These are phyloP conservation scores for Alternaria conjuncta DNA, from an alignment of 2,329 filamentous ascomycete genomes.

Conservation along the genomic window DNA sequence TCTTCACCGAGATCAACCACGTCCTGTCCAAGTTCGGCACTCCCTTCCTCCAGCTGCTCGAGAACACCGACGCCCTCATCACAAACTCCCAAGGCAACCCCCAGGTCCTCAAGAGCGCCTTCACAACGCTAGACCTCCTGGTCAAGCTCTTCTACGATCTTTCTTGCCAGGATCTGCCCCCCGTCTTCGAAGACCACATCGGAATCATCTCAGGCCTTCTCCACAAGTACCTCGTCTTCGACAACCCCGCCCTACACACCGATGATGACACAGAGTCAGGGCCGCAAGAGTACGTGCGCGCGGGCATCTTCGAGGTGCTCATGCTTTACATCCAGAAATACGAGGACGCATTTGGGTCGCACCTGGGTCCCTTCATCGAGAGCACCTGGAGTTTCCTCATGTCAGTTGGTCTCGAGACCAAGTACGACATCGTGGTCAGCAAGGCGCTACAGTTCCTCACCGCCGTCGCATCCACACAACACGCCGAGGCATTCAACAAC, in stretches of 20 bases:
- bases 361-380: conserved; percentile 83
- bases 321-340: conserved; percentile 94
- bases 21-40: conserved; percentile 84
- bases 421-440: conserved; percentile 94
- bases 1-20: conserved; percentile 96
- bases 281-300: conserved; percentile 83
- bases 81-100: conserved; percentile 78
- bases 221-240: conserved; percentile 91
- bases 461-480: conserved; percentile 77
- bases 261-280: conserved; percentile 91
- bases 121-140: conserved; percentile 84
- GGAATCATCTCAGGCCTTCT: conserved; percentile 76
- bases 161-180: conserved; percentile 95
- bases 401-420: conserved; percentile 82
- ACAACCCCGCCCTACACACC: conserved; percentile 81
- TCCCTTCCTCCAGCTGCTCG: conserved; percentile 81
- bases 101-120: conserved; percentile 74
- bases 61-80: conserved; percentile 73
- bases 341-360: conserved; percentile 86
- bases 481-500: conserved; percentile 85
- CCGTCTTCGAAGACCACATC: conserved; percentile 91
- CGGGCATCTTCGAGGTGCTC: conserved; percentile 89
- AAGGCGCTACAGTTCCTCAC: conserved; percentile 94
- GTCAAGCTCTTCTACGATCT: conserved; percentile 95
- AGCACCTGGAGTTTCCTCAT: conserved; percentile 93